Conservation (phyloP, 139 green algal species). For the Picochlorum costavermella region DNA sequence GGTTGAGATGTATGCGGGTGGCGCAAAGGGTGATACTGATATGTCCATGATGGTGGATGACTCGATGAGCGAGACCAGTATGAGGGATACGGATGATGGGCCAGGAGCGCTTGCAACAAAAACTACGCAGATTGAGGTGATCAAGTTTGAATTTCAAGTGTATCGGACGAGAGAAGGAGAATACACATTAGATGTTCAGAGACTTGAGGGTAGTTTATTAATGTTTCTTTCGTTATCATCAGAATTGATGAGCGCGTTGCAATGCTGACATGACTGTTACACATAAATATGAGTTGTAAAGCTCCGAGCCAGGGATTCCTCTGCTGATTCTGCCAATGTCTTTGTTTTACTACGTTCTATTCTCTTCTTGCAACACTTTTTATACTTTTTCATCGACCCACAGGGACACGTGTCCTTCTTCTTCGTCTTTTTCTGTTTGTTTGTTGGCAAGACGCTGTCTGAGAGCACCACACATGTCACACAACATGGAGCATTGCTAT, state of each 20-base stretch:
- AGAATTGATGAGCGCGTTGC: background rate
- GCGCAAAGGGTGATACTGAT: background rate
- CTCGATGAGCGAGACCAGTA: background rate
- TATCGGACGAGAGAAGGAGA: slow-evolving; percentile 92
- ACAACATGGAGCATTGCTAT: no score
- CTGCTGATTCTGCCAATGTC: no score
- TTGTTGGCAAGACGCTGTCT: no score
- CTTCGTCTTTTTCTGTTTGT: background rate
- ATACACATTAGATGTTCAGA: slow-evolving; percentile 92
- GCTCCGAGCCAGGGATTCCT: no score
- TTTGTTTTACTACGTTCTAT: background rate
- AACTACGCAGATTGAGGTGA: slow-evolving; percentile 12
- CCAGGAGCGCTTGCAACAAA: background rate
- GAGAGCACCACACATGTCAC: no score
- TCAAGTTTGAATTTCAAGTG: slow-evolving; percentile 93
- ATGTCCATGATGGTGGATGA: slow-evolving; percentile 11
- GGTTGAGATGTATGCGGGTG: slow-evolving; percentile 26
- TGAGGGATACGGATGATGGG: no score
- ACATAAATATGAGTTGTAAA: slow-evolving; percentile 7
- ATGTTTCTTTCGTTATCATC: slow-evolving; percentile 3
- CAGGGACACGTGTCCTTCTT: slow-evolving; percentile 25
- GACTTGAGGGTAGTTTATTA: slow-evolving; percentile 3
- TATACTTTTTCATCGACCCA: slow-evolving; percentile 26
- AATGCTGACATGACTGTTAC: background rate
- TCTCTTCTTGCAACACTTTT: slow-evolving; percentile 28